Conservation (phyloP, 1,284 basidiomycete species). For the Golubevia sp. region DNA sequence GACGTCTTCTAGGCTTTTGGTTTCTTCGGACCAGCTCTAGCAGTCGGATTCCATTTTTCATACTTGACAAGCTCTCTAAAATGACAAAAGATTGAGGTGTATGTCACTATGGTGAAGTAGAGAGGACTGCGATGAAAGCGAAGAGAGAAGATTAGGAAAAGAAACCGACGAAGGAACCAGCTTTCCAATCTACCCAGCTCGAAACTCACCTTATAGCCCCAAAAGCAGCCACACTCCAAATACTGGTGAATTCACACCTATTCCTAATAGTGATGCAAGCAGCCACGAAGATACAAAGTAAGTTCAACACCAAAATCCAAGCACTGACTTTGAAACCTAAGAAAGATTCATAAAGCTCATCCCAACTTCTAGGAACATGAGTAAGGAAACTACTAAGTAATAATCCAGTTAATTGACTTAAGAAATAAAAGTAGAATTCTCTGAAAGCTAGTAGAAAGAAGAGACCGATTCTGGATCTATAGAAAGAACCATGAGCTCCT, state of each 20-base stretch:
- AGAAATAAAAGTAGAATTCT: constrained; percentile 42
- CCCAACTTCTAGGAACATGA: constrained; percentile 3
- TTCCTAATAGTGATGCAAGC: constrained; percentile 22
- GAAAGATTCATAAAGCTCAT: constrained; percentile 28
- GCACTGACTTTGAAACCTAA: constrained; percentile 29
- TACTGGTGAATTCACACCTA: not conserved
- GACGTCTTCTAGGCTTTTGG: no score
- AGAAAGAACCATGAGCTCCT: constrained; percentile 33
- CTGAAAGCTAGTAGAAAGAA: constrained; percentile 41
- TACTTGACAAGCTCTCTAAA: constrained; percentile 43
- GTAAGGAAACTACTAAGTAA: constrained; percentile 8
- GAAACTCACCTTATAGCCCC: no score
- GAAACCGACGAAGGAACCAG: no score
- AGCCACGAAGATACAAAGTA: constrained; percentile 24
- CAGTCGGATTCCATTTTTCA: constrained; percentile 26
- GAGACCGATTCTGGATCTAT: constrained; percentile 33
- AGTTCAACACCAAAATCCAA: constrained; percentile 34
- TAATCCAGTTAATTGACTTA: constrained; percentile 24
- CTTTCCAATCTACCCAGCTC: no score
- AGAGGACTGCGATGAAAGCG: not conserved
- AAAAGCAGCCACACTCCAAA: no score
- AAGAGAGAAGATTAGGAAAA: no score
- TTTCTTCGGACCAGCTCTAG: constrained; percentile 6
- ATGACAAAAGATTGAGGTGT: constrained; percentile 41
- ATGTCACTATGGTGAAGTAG: constrained; percentile 7